Percentiles rank a stretch among this genome's conserved stretches.
phyloP scores from a whole-genome alignment of 31 red algal species.

The Asparagopsis taxiformis region DNA sequence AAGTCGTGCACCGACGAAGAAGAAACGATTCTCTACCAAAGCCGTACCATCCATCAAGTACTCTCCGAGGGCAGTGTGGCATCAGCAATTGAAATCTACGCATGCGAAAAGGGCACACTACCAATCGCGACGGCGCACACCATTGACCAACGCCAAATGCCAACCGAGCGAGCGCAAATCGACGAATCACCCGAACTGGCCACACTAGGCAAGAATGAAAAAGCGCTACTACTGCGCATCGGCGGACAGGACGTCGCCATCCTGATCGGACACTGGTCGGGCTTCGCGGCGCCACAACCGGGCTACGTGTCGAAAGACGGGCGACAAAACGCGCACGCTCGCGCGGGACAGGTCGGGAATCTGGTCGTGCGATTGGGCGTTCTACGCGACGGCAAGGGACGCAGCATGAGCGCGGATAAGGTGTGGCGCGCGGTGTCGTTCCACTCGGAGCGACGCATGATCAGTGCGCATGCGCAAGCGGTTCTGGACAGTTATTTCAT shows the following conservation, averaged over 20 bases:
- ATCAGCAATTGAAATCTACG: not conserved
- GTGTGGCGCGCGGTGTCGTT: not conserved
- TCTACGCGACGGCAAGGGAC: not conserved
- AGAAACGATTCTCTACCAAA: not conserved
- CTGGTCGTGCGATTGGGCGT: constrained; percentile 10
- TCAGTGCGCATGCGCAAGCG: not conserved
- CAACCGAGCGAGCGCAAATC: not conserved
- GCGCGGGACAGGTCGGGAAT: not conserved
- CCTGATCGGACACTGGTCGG: not conserved
- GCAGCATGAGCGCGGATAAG: not conserved
- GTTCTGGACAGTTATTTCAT: not conserved
- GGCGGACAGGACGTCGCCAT: constrained; percentile 1
- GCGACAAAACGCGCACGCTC: not conserved
- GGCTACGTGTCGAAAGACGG: not conserved
- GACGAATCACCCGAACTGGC: not conserved
- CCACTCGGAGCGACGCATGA: not conserved
- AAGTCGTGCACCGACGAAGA: not conserved
- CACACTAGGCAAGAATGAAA: not conserved
- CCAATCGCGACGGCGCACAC: constrained; percentile 1
- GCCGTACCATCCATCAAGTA: not conserved
- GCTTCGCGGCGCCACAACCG: not conserved
- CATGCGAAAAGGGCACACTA: not conserved
- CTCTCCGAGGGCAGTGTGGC: not conserved
- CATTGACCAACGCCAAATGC: not conserved
- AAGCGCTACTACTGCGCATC: not conserved